Evolutionary conservation across 2,329 filamentous ascomycete genomes (phyloP).

Genomic region (Endocalyx cinctus): DNA sequence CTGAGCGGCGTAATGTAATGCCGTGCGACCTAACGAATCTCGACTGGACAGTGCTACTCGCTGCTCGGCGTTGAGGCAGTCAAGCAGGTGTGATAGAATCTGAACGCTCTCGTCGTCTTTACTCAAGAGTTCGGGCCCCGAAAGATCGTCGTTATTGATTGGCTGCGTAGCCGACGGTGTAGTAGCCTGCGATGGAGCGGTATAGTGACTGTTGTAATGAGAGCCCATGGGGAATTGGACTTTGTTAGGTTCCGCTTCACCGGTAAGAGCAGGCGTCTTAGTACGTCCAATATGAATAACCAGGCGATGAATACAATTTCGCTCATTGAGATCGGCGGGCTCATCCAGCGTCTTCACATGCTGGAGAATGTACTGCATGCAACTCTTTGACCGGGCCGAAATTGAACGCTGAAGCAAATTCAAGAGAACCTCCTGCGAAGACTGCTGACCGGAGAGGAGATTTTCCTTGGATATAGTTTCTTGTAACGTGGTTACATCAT

Average conservation of each 20-base stretch:
- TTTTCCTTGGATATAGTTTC: slow-evolving; percentile 56
- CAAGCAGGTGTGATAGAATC: slow-evolving; percentile 59
- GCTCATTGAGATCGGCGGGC: slow-evolving; percentile 85
- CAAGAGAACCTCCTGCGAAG: slow-evolving; percentile 64
- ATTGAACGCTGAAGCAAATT: slow-evolving; percentile 77
- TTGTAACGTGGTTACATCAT: slow-evolving; percentile 56
- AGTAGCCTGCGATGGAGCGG: slow-evolving; percentile 65
- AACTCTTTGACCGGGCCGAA: slow-evolving; percentile 61
- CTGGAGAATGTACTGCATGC: slow-evolving; percentile 66
- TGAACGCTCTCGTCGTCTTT: slow-evolving; percentile 73
- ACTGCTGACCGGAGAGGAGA: slow-evolving; percentile 45
- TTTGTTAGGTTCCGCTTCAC: slow-evolving; percentile 48
- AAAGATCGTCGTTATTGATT: slow-evolving; percentile 50
- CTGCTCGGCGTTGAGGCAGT: slow-evolving; percentile 64
- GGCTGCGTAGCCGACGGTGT: slow-evolving; percentile 56
- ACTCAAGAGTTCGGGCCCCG: slow-evolving; percentile 62
- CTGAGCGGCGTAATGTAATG: slow-evolving; percentile 90
- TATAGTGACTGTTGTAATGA: slow-evolving; percentile 64
- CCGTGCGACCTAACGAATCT: slow-evolving; percentile 77
- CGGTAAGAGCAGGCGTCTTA: slow-evolving; percentile 40
- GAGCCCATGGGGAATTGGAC: slow-evolving; percentile 44
- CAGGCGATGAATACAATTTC: slow-evolving; percentile 88
- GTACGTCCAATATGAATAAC: slow-evolving; percentile 87
- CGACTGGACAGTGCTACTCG: slow-evolving; percentile 60
- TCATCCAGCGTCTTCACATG: slow-evolving; percentile 73